These are phyloP conservation scores for Fulvia fulva DNA, from an alignment of 2,329 filamentous ascomycete genomes.

Conservation along the genomic window DNA sequence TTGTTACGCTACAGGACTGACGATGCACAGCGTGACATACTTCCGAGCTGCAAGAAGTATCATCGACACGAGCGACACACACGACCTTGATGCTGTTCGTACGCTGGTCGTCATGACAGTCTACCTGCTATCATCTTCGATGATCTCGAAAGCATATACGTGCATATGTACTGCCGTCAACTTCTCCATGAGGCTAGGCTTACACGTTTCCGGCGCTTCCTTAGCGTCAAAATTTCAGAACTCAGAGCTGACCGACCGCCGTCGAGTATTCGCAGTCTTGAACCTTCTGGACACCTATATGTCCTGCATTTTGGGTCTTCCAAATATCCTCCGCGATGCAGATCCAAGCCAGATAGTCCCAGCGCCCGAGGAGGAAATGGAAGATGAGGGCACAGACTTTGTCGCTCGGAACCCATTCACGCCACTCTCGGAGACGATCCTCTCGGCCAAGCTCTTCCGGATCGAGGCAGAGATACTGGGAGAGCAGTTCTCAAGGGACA, in stretches of 20 bases:
- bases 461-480: slow-evolving; percentile 4
- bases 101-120: slow-evolving; percentile 26
- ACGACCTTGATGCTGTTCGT: slow-evolving; percentile 23
- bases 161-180: slow-evolving; percentile 27
- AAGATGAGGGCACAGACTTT: not conserved
- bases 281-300: slow-evolving; percentile 24
- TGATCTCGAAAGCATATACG: slow-evolving; percentile 26
- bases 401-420: not conserved
- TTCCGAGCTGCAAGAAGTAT: slow-evolving; percentile 18
- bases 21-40: slow-evolving; percentile 14
- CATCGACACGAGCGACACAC: slow-evolving; percentile 24
- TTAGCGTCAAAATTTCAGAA: slow-evolving; percentile 5
- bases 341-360: slow-evolving; percentile 9
- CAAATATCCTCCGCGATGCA: slow-evolving; percentile 19
- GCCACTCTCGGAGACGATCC: slow-evolving; percentile 1
- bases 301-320: slow-evolving; percentile 19
- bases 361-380: slow-evolving; percentile 2
- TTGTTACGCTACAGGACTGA: not conserved
- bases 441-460: slow-evolving; percentile 3
- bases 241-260: slow-evolving; percentile 7
- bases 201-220: slow-evolving; percentile 16
- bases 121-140: slow-evolving; percentile 25
- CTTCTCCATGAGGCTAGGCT: slow-evolving; percentile 25
- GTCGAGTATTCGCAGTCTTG: slow-evolving; percentile 18
- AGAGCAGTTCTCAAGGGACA: slow-evolving; percentile 1